Conservation (phyloP, 2,329 filamentous ascomycete species). For the Fusarium annulatum region DNA sequence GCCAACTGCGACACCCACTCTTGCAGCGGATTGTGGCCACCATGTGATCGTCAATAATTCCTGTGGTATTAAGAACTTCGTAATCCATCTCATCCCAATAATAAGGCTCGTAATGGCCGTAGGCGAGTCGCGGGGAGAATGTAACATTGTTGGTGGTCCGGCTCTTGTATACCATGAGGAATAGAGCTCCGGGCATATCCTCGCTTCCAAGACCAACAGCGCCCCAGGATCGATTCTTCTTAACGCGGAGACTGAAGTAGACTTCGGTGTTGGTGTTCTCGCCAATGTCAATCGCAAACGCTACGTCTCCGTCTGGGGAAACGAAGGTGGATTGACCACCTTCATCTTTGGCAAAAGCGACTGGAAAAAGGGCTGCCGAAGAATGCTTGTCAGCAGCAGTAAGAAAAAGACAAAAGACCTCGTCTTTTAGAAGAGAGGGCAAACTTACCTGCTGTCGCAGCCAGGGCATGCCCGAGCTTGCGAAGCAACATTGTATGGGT, state of each 20-base stretch:
- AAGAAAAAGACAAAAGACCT: neutral
- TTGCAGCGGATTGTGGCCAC: slow-evolving; percentile 64
- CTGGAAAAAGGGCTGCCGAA: slow-evolving; percentile 40
- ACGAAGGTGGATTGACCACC: slow-evolving; percentile 57
- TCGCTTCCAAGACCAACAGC: slow-evolving; percentile 65
- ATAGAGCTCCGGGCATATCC: slow-evolving; percentile 63
- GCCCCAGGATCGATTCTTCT: slow-evolving; percentile 60
- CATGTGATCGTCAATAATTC: slow-evolving; percentile 58
- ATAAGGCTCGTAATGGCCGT: slow-evolving; percentile 63
- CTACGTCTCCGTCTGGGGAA: slow-evolving; percentile 55
- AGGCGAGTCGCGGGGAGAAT: slow-evolving; percentile 64
- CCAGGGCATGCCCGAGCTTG: slow-evolving; percentile 46
- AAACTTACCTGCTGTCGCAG: slow-evolving; percentile 44
- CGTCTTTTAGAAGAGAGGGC: neutral
- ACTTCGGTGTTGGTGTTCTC: slow-evolving; percentile 59
- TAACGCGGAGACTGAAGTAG: slow-evolving; percentile 65
- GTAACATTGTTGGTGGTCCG: slow-evolving; percentile 61
- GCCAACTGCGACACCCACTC: slow-evolving; percentile 64
- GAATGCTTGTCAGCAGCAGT: neutral
- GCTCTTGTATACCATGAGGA: slow-evolving; percentile 66
- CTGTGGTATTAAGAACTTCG: slow-evolving; percentile 59
- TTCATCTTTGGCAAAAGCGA: slow-evolving; percentile 44
- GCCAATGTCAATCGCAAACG: slow-evolving; percentile 64
- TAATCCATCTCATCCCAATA: slow-evolving; percentile 58
- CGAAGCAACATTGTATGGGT: slow-evolving; percentile 45